These are phyloP conservation scores for Rhizophagus prolifer DNA, from an alignment of 192 early-diverging fungal species.

Conservation along the genomic window DNA sequence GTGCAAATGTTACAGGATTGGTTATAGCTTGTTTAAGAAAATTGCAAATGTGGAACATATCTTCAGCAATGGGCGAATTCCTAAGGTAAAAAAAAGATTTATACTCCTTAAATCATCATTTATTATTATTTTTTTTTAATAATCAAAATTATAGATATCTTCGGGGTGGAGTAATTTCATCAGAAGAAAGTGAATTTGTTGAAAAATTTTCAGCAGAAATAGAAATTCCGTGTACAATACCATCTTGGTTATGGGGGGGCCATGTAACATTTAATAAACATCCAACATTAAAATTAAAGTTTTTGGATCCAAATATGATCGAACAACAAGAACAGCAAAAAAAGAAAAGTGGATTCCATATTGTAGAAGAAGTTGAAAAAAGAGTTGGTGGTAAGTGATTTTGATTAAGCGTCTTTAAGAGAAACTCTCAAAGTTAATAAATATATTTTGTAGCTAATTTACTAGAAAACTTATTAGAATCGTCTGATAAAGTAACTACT, in stretches of 20 bases:
- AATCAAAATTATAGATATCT: conserved; percentile 37
- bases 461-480: conserved; percentile 40
- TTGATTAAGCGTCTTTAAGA: conserved; percentile 24
- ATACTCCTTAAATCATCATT: conserved; percentile 18
- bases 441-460: conserved; percentile 33
- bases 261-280: conserved; percentile 63
- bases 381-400: conserved; percentile 35
- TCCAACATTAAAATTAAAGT: conserved; percentile 63
- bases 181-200: conserved; percentile 75
- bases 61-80: conserved; percentile 72
- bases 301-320: conserved; percentile 41
- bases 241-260: conserved; percentile 72
- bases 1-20: conserved; percentile 81
- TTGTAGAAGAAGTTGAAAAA: conserved; percentile 33
- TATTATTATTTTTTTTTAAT: background rate
- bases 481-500: background rate
- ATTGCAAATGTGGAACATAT: conserved; percentile 84
- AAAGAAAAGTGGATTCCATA: background rate
- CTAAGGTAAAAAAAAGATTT: conserved; percentile 45
- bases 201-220: conserved; percentile 75
- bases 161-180: conserved; percentile 56
- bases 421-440: background rate
- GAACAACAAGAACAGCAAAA: conserved; percentile 15
- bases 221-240: conserved; percentile 56
- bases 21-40: conserved; percentile 86